Percentiles rank a stretch among this genome's conserved stretches.
Evolutionary conservation across 257 asterid species (phyloP).

Genomic region (Forsythia suspensa): DNA sequence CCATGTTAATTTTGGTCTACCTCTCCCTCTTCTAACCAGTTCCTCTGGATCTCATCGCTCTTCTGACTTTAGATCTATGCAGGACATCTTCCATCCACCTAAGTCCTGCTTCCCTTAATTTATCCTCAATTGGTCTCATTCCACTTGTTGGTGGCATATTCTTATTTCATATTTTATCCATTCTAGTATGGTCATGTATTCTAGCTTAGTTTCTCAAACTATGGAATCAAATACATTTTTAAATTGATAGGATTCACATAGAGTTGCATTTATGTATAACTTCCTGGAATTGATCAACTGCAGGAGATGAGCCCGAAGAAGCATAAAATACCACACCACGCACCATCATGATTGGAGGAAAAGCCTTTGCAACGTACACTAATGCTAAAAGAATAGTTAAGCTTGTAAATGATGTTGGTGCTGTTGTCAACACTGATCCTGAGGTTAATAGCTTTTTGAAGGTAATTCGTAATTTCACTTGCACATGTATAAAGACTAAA

Average conservation of each 20-base stretch:
- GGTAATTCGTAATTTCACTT: slow-evolving; percentile 43
- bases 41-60: not conserved
- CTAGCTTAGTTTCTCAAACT: not conserved
- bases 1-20: not conserved
- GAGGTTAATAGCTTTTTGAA: slow-evolving; percentile 83
- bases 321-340: slow-evolving; percentile 79
- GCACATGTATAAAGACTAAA: slow-evolving; percentile 5
- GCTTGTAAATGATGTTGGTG: slow-evolving; percentile 96
- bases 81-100: not conserved
- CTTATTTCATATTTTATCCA: not conserved
- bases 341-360: slow-evolving; percentile 97
- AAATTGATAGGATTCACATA: not conserved
- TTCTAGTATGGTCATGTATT: not conserved
- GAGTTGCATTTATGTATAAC: not conserved
- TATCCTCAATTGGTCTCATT: not conserved
- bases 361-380: slow-evolving; percentile 97
- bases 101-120: not conserved
- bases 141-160: not conserved
- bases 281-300: slow-evolving; percentile 17
- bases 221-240: not conserved
- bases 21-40: not conserved
- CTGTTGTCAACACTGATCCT: slow-evolving; percentile 87
- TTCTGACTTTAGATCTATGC: not conserved
- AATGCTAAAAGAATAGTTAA: slow-evolving; percentile 96
- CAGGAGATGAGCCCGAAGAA: slow-evolving; percentile 95